phyloP scores from a whole-genome alignment of 2,329 filamentous ascomycete species.

The Xylariaceae sp. region DNA sequence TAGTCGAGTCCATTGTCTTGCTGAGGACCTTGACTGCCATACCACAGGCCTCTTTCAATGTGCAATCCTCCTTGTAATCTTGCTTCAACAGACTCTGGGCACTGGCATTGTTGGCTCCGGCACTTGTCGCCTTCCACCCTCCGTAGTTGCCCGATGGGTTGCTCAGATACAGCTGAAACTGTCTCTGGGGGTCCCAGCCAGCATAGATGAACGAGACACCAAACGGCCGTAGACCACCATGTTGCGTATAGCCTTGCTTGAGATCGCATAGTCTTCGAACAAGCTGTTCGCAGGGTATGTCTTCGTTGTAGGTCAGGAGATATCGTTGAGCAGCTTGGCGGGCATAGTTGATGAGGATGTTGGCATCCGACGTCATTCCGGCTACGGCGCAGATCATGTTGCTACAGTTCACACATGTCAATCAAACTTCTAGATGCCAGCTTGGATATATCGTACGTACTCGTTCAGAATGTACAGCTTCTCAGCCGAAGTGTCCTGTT shows the following conservation, averaged over 20 bases:
- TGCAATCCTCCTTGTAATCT: constrained; percentile 98
- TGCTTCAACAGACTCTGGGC: constrained; percentile 97
- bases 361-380: constrained; percentile 98
- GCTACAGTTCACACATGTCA: constrained; percentile 43
- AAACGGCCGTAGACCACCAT: constrained; percentile 95
- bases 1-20: constrained; percentile 99
- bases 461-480: constrained; percentile 99
- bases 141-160: constrained; percentile 99
- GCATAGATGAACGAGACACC: constrained; percentile 99
- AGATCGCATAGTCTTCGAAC: constrained; percentile 94
- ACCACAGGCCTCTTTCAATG: constrained; percentile 90
- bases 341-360: constrained; percentile 99
- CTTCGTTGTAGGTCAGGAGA: constrained; percentile 98
- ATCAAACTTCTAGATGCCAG: background rate
- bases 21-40: constrained; percentile 98
- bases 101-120: constrained; percentile 96
- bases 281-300: constrained; percentile 98
- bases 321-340: constrained; percentile 95
- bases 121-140: constrained; percentile 97
- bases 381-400: constrained; percentile 99
- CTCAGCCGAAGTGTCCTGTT: constrained; percentile 99
- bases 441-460: constrained; percentile 40
- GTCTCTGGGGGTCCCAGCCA: constrained; percentile 89
- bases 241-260: constrained; percentile 99
- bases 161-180: constrained; percentile 99